phyloP scores from a whole-genome alignment of 768 basidiomycete species.

The Melanogaster broomeanus region DNA sequence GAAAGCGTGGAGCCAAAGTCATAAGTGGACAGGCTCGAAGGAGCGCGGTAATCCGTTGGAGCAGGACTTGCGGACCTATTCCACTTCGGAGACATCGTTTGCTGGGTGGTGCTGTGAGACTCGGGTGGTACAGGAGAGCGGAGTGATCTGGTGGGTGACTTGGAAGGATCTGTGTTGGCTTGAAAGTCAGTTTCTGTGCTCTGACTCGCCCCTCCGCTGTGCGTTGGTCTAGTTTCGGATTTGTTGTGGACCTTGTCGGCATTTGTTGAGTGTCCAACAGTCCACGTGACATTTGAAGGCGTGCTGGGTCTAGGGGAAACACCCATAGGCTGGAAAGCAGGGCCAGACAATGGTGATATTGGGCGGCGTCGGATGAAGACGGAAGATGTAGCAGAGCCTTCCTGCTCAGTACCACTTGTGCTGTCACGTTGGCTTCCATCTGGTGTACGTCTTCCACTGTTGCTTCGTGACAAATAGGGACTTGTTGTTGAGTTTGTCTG shows the following conservation, averaged over 20 bases:
- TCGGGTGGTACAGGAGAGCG: constrained; percentile 62
- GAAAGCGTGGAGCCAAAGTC: constrained; percentile 51
- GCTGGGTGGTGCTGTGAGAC: constrained; percentile 50
- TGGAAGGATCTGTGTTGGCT: constrained; percentile 35
- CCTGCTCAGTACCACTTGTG: constrained; percentile 37
- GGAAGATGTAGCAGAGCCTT: constrained; percentile 51
- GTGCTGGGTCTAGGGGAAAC: constrained; percentile 55
- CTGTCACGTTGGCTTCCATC: constrained; percentile 46
- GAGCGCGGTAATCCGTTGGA: constrained; percentile 39
- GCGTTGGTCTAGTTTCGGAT: constrained; percentile 34
- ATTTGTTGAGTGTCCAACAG: constrained; percentile 35
- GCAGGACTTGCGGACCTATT: constrained; percentile 33
- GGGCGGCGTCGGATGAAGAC: constrained; percentile 61
- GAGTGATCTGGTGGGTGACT: constrained; percentile 47
- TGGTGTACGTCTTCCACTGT: constrained; percentile 68
- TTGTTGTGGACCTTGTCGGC: constrained; percentile 33
- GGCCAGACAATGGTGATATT: constrained; percentile 67
- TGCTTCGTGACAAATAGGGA: constrained; percentile 56
- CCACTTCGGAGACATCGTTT: constrained; percentile 19
- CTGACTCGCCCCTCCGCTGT: constrained; percentile 64
- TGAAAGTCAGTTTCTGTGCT: constrained; percentile 37
- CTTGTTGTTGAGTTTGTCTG: constrained; percentile 36
- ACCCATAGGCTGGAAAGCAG: constrained; percentile 60
- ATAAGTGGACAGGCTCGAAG: constrained; percentile 49
- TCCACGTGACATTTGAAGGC: constrained; percentile 81